These are phyloP conservation scores for Malassezia dermatis DNA, from an alignment of 1,284 basidiomycete species.

Conservation along the genomic window DNA sequence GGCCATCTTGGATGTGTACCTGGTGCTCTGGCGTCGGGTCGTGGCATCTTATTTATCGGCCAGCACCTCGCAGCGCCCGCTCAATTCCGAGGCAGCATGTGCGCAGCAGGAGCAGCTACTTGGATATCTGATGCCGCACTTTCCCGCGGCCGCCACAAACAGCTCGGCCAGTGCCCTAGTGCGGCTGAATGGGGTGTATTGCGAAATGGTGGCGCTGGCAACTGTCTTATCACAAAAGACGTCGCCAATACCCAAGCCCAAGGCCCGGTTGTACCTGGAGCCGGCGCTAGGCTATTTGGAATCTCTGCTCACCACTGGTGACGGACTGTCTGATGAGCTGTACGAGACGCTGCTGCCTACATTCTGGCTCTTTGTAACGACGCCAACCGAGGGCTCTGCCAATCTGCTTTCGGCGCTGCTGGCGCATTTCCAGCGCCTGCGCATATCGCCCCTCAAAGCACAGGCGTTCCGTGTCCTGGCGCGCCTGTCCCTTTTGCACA, in stretches of 20 bases:
- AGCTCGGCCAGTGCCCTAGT: neutral
- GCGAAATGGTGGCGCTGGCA: conserved; percentile 10
- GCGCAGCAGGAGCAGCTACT: conserved; percentile 7
- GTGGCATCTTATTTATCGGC: conserved; percentile 2
- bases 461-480: conserved; percentile 11
- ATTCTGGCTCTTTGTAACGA: conserved; percentile 13
- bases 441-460: neutral
- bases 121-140: conserved; percentile 8
- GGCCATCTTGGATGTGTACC: conserved; percentile 1
- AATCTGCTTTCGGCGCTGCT: conserved; percentile 2
- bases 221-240: neutral
- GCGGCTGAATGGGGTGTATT: conserved; percentile 10
- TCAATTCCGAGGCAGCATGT: neutral
- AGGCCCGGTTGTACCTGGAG: neutral
- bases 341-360: conserved; percentile 11
- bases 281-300: conserved; percentile 1
- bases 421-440: neutral
- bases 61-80: neutral
- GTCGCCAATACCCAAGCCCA: neutral
- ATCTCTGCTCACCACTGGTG: neutral
- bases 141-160: neutral
- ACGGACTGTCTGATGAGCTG: neutral
- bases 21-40: conserved; percentile 7
- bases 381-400: neutral
- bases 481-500: conserved; percentile 11